phyloP scores from a whole-genome alignment of 441 rosid species.

The Pelargonium australe region DNA sequence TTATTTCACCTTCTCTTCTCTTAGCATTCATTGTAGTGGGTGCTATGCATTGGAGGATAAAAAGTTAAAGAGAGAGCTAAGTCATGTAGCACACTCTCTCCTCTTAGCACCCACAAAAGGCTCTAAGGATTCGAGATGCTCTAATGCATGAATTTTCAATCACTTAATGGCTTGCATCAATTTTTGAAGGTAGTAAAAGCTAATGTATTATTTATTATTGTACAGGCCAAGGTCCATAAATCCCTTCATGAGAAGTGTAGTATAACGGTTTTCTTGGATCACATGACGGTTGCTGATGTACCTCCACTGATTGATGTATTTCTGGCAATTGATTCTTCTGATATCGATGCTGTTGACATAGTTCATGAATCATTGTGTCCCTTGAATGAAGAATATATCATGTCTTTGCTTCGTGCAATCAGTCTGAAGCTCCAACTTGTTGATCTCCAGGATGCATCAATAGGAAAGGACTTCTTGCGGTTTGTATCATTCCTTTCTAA shows the following conservation, averaged over 20 bases:
- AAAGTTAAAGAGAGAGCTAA: too few species aligned
- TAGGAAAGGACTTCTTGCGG: constrained; percentile 32
- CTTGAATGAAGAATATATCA: constrained; percentile 31
- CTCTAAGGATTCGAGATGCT: too few species aligned
- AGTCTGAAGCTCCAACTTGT: constrained; percentile 35
- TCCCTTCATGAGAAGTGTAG: constrained; percentile 24
- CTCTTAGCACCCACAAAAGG: too few species aligned
- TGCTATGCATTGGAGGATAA: too few species aligned
- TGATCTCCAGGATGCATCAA: constrained; percentile 31
- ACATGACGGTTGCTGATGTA: constrained; percentile 36
- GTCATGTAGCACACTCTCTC: too few species aligned
- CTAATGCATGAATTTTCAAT: not conserved
- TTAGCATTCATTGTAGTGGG: too few species aligned
- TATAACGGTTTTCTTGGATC: constrained; percentile 34
- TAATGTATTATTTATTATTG: not conserved
- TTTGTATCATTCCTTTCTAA: constrained; percentile 21
- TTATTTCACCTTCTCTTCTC: too few species aligned
- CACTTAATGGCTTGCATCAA: not conserved
- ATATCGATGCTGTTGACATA: constrained; percentile 33
- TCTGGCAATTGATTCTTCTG: constrained; percentile 25
- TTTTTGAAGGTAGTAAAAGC: not conserved
- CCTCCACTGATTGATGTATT: constrained; percentile 32
- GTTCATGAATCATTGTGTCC: constrained; percentile 23
- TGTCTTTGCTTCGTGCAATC: constrained; percentile 34
- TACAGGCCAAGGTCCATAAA: constrained; percentile 35